A percentile compares a stretch with the other conserved stretches of the same genome.
Conservation (phyloP, 345 rosid genomes). For the Salix arbutifolia region DNA sequence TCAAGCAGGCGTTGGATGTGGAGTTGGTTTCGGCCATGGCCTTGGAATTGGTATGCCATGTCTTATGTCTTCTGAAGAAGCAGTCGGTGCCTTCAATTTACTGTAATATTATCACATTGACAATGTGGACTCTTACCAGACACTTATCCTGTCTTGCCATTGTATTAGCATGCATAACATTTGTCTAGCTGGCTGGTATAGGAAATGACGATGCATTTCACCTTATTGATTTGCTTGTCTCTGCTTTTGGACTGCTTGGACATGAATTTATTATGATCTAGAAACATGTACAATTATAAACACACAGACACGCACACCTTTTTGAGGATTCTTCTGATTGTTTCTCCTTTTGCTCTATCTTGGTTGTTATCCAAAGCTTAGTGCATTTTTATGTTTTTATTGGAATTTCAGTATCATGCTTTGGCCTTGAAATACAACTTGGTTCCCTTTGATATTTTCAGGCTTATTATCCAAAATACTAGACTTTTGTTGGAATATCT, state of each 20-base stretch:
- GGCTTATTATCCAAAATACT: not conserved
- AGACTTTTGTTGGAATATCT: not conserved
- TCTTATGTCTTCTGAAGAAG: not conserved
- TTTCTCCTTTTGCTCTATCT: not conserved
- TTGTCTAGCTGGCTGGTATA: not conserved
- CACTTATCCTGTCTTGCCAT: not conserved
- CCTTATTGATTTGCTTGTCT: not conserved
- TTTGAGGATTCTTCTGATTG: not conserved
- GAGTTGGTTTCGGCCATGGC: conserved; percentile 79
- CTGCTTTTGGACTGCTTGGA: not conserved
- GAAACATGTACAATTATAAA: not conserved
- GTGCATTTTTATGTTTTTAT: too few relatives aligned
- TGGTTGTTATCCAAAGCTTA: too few relatives aligned
- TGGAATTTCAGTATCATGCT: too few relatives aligned
- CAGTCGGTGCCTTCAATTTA: not conserved
- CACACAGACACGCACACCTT: too few relatives aligned
- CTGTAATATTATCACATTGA: not conserved
- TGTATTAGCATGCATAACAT: not conserved
- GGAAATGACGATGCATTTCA: not conserved
- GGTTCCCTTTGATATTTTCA: not conserved
- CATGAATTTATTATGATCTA: not conserved
- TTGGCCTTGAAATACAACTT: too few relatives aligned
- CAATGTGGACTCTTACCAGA: not conserved
- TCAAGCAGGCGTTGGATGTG: conserved; percentile 68
- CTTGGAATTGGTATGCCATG: conserved; percentile 60